Percentiles rank a stretch among this genome's conserved stretches.
Evolutionary conservation across 176 grass and related monocot species (phyloP).

Genomic region (Aegilops longissima): DNA sequence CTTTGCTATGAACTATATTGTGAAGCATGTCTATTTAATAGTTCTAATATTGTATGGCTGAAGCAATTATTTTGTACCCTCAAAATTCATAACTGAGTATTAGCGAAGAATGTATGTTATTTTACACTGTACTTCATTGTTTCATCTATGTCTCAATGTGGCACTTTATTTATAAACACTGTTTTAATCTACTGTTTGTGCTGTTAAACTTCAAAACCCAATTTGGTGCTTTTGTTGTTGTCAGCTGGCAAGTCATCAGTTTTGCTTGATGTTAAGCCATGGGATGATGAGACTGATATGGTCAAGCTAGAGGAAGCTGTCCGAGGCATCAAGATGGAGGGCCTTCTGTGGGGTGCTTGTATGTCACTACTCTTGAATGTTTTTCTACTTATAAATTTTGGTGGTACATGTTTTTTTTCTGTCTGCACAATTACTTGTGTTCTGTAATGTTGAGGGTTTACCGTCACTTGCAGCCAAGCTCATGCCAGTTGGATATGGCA

Average conservation of each 20-base stretch:
- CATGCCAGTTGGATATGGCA: slow-evolving; percentile 90
- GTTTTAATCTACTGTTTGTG: not conserved
- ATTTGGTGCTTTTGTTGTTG: not conserved
- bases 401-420: not conserved
- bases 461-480: slow-evolving; percentile 64
- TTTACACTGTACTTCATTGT: not conserved
- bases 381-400: not conserved
- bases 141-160: too few relatives aligned
- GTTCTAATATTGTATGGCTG: not conserved
- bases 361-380: slow-evolving; percentile 31
- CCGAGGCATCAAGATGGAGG: slow-evolving; percentile 81
- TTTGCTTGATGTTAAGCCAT: slow-evolving; percentile 87
- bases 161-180: not conserved
- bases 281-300: slow-evolving; percentile 98
- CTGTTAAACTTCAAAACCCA: not conserved
- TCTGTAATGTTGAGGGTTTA: not conserved
- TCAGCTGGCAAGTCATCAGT: slow-evolving; percentile 87
- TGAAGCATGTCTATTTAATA: not conserved
- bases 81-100: not conserved
- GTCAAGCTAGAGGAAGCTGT: slow-evolving; percentile 87
- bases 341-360: slow-evolving; percentile 94
- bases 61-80: not conserved
- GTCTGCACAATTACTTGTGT: not conserved
- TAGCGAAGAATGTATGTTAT: not conserved
- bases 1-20: not conserved